A percentile compares a stretch with the other conserved stretches of the same genome.
phyloP scores from a whole-genome alignment of 257 asterid species.

The Echites panduratus region DNA sequence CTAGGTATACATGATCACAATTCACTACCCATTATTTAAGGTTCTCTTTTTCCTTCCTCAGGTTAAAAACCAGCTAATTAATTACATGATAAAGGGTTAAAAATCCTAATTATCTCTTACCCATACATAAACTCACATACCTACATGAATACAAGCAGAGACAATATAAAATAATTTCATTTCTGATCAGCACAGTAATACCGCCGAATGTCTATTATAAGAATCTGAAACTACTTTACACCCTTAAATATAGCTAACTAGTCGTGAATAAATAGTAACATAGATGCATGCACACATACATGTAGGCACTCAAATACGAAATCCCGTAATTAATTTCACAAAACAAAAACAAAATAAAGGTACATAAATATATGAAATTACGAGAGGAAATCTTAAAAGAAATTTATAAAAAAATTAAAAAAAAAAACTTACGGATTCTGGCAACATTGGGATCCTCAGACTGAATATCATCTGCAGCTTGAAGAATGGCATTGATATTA shows the following conservation, averaged over 20 bases:
- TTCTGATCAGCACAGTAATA: not conserved
- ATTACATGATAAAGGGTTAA: not conserved
- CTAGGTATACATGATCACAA: not conserved
- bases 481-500: slow-evolving; percentile 69
- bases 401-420: too few relatives aligned
- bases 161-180: not conserved
- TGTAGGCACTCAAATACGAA: not conserved
- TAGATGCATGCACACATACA: too few relatives aligned
- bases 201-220: not conserved
- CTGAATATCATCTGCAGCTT: slow-evolving; percentile 94
- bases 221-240: not conserved
- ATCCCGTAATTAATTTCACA: not conserved
- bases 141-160: not conserved
- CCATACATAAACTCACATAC: not conserved
- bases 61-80: not conserved
- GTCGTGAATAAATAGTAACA: too few relatives aligned
- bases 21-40: not conserved
- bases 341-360: too few relatives aligned
- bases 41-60: not conserved
- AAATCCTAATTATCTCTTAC: not conserved
- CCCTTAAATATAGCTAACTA: too few relatives aligned
- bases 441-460: slow-evolving; percentile 84
- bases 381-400: too few relatives aligned
- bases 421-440: slow-evolving; percentile 61
- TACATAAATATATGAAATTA: too few relatives aligned